Percentiles rank a stretch among this genome's conserved stretches.
Conservation (phyloP, 257 asterid genomes). For the Echites panduratus region DNA sequence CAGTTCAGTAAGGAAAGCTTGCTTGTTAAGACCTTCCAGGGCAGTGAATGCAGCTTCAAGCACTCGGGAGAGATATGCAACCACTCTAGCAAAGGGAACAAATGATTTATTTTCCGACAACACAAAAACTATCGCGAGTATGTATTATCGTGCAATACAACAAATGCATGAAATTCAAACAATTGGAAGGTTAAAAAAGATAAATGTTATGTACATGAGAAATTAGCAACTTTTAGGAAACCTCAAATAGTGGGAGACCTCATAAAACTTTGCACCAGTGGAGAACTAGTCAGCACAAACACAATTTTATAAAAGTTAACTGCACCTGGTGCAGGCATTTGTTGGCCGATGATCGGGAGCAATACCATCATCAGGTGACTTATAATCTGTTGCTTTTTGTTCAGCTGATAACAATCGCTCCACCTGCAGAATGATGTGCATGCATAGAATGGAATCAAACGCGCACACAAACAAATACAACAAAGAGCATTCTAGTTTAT, state of each 20-base stretch:
- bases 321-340: slow-evolving; percentile 82
- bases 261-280: neutral
- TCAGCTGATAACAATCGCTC: slow-evolving; percentile 91
- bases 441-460: neutral
- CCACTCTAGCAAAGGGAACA: slow-evolving; percentile 58
- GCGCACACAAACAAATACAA: neutral
- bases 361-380: slow-evolving; percentile 89
- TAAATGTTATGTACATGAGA: neutral
- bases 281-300: neutral
- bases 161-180: neutral
- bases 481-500: neutral
- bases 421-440: slow-evolving; percentile 35
- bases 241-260: neutral
- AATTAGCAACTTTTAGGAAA: neutral
- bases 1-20: slow-evolving; percentile 89
- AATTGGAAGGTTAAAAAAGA: neutral
- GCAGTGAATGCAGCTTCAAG: slow-evolving; percentile 98
- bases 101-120: slow-evolving; percentile 13
- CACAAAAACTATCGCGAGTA: neutral
- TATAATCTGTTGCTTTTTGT: slow-evolving; percentile 85
- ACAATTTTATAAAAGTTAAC: neutral
- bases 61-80: slow-evolving; percentile 90
- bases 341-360: slow-evolving; percentile 97
- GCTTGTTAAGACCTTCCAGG: slow-evolving; percentile 95
- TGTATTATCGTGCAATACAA: neutral